Conservation (phyloP, 1,284 basidiomycete species). For the Meripilus lineatus region DNA sequence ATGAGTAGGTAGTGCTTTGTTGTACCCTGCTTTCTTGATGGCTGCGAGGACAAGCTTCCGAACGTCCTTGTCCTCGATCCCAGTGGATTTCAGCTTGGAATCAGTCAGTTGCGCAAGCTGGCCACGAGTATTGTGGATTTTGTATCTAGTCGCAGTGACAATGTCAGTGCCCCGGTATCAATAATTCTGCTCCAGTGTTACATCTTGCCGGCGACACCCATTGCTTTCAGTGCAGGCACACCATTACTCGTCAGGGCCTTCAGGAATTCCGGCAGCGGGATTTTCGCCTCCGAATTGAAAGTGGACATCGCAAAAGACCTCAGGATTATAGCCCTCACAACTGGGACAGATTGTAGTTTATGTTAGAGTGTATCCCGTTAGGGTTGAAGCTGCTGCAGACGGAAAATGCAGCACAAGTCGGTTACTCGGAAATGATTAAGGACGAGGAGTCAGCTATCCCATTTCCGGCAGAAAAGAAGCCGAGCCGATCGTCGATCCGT, state of each 20-base stretch:
- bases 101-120: constrained; percentile 57
- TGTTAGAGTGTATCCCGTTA: neutral
- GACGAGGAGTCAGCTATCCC: too few species aligned
- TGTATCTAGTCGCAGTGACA: constrained; percentile 54
- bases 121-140: constrained; percentile 60
- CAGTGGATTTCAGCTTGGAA: constrained; percentile 48
- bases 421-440: too few species aligned
- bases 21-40: constrained; percentile 59
- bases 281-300: constrained; percentile 35
- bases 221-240: constrained; percentile 69
- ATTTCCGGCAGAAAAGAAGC: too few species aligned
- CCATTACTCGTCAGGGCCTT: constrained; percentile 63
- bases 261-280: constrained; percentile 70
- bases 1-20: too few species aligned
- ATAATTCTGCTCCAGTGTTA: constrained; percentile 25
- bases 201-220: constrained; percentile 76
- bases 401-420: neutral
- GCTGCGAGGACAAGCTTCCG: constrained; percentile 60
- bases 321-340: too few species aligned
- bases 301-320: constrained; percentile 5
- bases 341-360: too few species aligned
- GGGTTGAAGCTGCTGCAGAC: neutral
- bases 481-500: constrained; percentile 1
- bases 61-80: constrained; percentile 66
- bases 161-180: neutral